These are phyloP conservation scores for Phytophthora idaei DNA, from an alignment of 352 stramenopile species.

Conservation along the genomic window DNA sequence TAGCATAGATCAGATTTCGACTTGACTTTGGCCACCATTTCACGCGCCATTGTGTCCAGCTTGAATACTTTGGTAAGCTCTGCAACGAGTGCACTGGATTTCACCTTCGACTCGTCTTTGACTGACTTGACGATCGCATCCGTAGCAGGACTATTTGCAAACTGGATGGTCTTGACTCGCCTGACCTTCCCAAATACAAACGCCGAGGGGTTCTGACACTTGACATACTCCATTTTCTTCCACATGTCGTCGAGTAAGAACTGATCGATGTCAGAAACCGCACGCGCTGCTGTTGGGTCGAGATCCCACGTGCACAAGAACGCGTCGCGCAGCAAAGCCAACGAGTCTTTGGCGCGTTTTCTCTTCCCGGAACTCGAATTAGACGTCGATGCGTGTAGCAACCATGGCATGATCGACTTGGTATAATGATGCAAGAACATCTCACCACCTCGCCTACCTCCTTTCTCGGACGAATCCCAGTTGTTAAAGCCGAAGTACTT, in stretches of 20 bases:
- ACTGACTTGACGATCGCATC: conserved; percentile 62
- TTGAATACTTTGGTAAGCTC: conserved; percentile 80
- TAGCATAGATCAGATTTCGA: conserved; percentile 64
- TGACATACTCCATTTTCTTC: conserved; percentile 79
- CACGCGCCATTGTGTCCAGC: conserved; percentile 79
- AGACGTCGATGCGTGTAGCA: conserved; percentile 66
- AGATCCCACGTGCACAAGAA: conserved; percentile 89
- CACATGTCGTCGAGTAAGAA: conserved; percentile 85
- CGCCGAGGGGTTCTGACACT: conserved; percentile 67
- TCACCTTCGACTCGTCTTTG: conserved; percentile 65
- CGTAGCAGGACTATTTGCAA: conserved; percentile 64
- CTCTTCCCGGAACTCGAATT: conserved; percentile 57
- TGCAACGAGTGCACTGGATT: conserved; percentile 53
- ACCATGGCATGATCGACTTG: conserved; percentile 75
- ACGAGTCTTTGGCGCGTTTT: conserved; percentile 57
- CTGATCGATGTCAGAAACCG: conserved; percentile 77
- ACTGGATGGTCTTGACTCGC: conserved; percentile 68
- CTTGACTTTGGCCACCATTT: conserved; percentile 71
- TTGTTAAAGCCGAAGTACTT: conserved; percentile 83
- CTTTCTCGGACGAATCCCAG: conserved; percentile 75
- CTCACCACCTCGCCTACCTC: conserved; percentile 66
- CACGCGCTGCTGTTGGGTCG: conserved; percentile 61
- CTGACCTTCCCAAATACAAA: conserved; percentile 80
- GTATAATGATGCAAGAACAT: conserved; percentile 88
- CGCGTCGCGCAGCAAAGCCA: conserved; percentile 73